Conservation (phyloP, 2,329 filamentous ascomycete genomes). For the Lachnellula occidentalis region DNA sequence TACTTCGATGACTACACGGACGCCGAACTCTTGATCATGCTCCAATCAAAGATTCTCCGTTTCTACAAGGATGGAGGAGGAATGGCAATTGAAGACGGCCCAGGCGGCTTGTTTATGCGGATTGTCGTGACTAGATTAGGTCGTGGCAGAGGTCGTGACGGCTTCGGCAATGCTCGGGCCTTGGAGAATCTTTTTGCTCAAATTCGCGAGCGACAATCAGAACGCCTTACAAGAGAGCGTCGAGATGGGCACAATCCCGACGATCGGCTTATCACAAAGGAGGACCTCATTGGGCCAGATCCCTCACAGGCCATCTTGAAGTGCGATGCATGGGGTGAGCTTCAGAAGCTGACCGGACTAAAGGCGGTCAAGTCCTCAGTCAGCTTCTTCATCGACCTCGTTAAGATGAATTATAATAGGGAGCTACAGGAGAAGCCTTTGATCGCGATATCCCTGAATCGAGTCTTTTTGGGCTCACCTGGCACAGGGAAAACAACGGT, state of each 20-base stretch:
- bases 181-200: constrained; percentile 55
- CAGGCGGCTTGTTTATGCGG: constrained; percentile 55
- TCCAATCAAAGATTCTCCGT: constrained; percentile 47
- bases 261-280: constrained; percentile 54
- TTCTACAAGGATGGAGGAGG: constrained; percentile 40
- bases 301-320: constrained; percentile 47
- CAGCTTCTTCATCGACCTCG: constrained; percentile 50
- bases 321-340: constrained; percentile 50
- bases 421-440: constrained; percentile 57
- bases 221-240: constrained; percentile 46
- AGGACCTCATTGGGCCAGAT: constrained; percentile 68
- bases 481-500: constrained; percentile 75
- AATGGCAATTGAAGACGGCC: constrained; percentile 57
- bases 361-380: constrained; percentile 57
- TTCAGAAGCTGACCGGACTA: constrained; percentile 56
- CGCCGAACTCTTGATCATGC: constrained; percentile 56
- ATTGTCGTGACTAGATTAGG: constrained; percentile 59
- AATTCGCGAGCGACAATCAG: constrained; percentile 54
- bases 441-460: constrained; percentile 59
- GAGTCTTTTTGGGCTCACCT: constrained; percentile 64
- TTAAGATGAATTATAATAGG: constrained; percentile 58
- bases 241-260: constrained; percentile 38
- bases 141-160: constrained; percentile 53
- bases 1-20: constrained; percentile 67
- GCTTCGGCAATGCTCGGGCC: constrained; percentile 68